Evolutionary conservation across 441 rosid species (phyloP).

Genomic region (Jatropha podagrica): DNA sequence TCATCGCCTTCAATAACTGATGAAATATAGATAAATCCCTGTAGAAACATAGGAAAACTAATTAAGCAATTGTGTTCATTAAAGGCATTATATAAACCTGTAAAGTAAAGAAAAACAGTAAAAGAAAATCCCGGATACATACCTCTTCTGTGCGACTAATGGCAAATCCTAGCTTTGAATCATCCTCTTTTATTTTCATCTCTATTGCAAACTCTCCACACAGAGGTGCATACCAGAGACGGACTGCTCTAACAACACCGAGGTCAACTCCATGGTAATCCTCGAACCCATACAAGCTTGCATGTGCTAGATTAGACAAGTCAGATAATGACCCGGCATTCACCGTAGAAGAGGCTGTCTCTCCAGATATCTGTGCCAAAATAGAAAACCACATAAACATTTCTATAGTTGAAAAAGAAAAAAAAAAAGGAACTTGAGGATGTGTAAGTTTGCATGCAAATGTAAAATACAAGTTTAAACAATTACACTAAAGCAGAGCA

Average conservation of each 20-base stretch:
- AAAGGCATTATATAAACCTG: not conserved
- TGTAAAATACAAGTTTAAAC: no score
- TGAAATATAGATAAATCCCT: conserved; percentile 93
- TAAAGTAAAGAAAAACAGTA: not conserved
- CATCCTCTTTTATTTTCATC: conserved; percentile 71
- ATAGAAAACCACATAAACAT: no score
- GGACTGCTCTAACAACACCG: conserved; percentile 90
- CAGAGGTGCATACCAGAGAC: conserved; percentile 88
- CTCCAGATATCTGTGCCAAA: conserved; percentile 75
- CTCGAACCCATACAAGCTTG: conserved; percentile 88
- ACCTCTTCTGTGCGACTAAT: conserved; percentile 99
- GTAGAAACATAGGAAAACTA: conserved; percentile 5
- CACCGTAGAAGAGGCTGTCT: conserved; percentile 83
- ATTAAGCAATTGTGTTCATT: no score
- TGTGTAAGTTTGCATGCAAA: no score
- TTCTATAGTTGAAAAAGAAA: not conserved
- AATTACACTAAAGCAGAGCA: not conserved
- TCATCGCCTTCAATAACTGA: conserved; percentile 74
- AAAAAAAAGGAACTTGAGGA: not conserved
- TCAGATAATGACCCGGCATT: conserved; percentile 83
- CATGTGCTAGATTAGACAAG: conserved; percentile 68
- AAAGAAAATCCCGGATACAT: not conserved
- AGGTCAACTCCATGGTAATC: conserved; percentile 96
- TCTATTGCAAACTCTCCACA: conserved; percentile 67
- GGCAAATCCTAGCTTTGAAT: conserved; percentile 85